Evolutionary conservation across 148 eudicot species (phyloP).

Genomic region (Amaranthus hypochondriacus): DNA sequence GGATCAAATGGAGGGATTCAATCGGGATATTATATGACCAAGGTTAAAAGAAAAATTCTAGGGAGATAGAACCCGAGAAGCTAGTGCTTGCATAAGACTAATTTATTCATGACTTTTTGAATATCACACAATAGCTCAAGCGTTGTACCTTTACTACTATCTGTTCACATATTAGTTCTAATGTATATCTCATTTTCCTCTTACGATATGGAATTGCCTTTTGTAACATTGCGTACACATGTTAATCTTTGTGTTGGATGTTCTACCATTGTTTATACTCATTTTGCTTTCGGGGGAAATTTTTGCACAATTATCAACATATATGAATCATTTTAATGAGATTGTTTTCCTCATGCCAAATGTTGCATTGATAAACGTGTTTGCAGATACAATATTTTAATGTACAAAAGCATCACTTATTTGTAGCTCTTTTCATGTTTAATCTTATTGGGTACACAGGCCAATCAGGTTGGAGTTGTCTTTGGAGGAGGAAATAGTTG

Average conservation of each 20-base stretch:
- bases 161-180: no score
- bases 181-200: no score
- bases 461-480: constrained; percentile 73
- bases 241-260: background rate
- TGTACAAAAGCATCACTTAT: background rate
- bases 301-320: background rate
- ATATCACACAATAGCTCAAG: no score
- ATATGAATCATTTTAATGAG: constrained; percentile 2
- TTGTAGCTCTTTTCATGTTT: constrained; percentile 4
- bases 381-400: background rate
- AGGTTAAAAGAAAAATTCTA: no score
- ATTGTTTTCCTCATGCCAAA: no score
- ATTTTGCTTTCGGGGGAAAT: background rate
- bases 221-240: background rate
- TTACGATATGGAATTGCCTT: background rate
- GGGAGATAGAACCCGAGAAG: no score
- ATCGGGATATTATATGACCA: no score
- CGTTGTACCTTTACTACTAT: no score
- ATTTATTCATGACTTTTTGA: no score
- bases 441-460: constrained; percentile 32
- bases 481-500: constrained; percentile 87
- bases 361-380: background rate
- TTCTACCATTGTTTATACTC: background rate
- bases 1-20: no score
- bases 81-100: no score